phyloP scores from a whole-genome alignment of 805 yeast species.

The Metschnikowia orientalis region DNA sequence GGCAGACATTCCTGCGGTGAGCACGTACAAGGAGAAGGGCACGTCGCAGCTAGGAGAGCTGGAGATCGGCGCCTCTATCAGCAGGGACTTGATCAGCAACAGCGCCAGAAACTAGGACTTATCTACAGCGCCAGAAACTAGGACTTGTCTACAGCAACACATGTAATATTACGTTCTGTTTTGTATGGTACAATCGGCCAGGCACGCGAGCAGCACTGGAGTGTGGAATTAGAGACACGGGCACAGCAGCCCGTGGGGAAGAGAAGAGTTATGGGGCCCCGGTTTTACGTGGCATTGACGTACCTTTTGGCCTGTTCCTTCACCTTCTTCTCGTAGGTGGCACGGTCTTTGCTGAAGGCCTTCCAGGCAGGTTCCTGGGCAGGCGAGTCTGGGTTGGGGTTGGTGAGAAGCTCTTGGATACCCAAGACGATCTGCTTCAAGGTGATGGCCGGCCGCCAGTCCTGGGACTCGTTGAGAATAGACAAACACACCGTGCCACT shows the following conservation, averaged over 20 bases:
- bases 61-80: conserved; percentile 35
- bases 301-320: conserved; percentile 66
- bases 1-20: conserved; percentile 96
- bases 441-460: conserved; percentile 97
- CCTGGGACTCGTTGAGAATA: conserved; percentile 90
- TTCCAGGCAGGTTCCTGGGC: conserved; percentile 98
- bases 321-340: conserved; percentile 70
- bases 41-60: conserved; percentile 62
- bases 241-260: too few species aligned
- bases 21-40: conserved; percentile 94
- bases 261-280: too few species aligned
- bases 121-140: conserved; percentile 25
- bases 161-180: background rate
- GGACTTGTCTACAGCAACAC: conserved; percentile 25
- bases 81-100: conserved; percentile 48
- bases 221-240: too few species aligned
- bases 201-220: too few species aligned
- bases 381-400: conserved; percentile 93
- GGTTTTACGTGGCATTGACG: conserved; percentile 22
- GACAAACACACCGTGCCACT: conserved; percentile 94
- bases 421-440: conserved; percentile 86
- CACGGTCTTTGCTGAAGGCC: conserved; percentile 67
- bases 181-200: conserved; percentile 7
- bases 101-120: conserved; percentile 22
- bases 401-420: conserved; percentile 81